Conservation (phyloP, 73 alveolate species). For the Paramecium sexaurelia region DNA sequence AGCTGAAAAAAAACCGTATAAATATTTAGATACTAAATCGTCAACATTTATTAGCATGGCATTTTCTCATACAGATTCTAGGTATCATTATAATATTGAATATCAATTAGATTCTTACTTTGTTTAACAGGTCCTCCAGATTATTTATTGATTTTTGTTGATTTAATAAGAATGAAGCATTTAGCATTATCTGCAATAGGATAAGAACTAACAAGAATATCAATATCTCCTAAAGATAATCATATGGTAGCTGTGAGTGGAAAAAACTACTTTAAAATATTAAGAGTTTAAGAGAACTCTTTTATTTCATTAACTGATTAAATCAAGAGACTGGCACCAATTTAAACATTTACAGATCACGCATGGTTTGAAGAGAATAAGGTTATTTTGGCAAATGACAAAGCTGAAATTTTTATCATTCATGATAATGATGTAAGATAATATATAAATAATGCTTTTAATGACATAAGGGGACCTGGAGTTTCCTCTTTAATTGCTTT, state of each 20-base stretch:
- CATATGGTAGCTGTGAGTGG: constrained; percentile 89
- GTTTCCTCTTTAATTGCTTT: constrained; percentile 71
- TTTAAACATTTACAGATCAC: constrained; percentile 83
- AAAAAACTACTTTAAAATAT: constrained; percentile 75
- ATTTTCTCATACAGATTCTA: constrained; percentile 70
- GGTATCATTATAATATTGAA: not conserved
- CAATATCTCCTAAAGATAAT: constrained; percentile 86
- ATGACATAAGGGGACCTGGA: constrained; percentile 6
- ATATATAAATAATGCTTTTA: constrained; percentile 70
- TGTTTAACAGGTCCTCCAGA: constrained; percentile 74
- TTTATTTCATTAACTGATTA: constrained; percentile 80
- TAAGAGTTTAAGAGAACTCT: constrained; percentile 88
- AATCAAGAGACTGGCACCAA: constrained; percentile 75
- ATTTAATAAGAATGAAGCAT: constrained; percentile 60
- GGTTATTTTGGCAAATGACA: constrained; percentile 78
- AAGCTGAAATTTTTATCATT: constrained; percentile 82
- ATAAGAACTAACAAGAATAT: constrained; percentile 70
- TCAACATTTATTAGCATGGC: constrained; percentile 64
- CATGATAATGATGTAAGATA: constrained; percentile 78
- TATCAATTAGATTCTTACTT: constrained; percentile 43
- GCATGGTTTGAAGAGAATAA: constrained; percentile 87
- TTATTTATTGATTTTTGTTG: constrained; percentile 67
- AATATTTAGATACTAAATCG: constrained; percentile 66
- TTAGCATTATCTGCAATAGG: constrained; percentile 69
- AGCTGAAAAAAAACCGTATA: constrained; percentile 55